Evolutionary conservation across 805 yeast genomes (phyloP).

Genomic region (Ogataea kodamae): DNA sequence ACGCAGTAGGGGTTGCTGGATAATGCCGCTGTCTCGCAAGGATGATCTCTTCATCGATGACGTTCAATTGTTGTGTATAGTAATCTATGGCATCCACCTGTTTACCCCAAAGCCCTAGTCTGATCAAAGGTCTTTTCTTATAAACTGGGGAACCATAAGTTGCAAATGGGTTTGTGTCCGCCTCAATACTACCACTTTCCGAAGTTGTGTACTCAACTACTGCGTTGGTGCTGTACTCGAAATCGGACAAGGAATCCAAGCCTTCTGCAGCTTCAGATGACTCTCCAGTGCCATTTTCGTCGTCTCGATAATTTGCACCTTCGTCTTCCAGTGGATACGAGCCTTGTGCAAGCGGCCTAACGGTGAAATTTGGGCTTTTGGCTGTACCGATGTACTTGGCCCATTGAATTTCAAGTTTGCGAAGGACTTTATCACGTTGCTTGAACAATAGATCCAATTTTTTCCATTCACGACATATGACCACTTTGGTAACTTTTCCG

Average conservation of each 20-base stretch:
- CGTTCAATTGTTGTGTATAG: slow-evolving; percentile 63
- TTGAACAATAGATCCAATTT: slow-evolving; percentile 63
- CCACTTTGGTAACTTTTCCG: slow-evolving; percentile 73
- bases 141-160: slow-evolving; percentile 15
- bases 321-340: slow-evolving; percentile 25
- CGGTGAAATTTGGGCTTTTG: slow-evolving; percentile 19
- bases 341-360: slow-evolving; percentile 27
- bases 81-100: slow-evolving; percentile 79
- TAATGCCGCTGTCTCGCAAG: slow-evolving; percentile 65
- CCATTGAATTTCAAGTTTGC: slow-evolving; percentile 67
- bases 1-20: slow-evolving; percentile 86
- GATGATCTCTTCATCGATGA: slow-evolving; percentile 65
- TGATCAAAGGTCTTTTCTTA: slow-evolving; percentile 57
- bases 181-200: too few relatives aligned
- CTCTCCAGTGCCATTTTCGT: slow-evolving; percentile 6
- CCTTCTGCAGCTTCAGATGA: background rate
- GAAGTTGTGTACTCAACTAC: slow-evolving; percentile 6
- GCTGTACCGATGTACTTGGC: slow-evolving; percentile 56
- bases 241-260: slow-evolving; percentile 20
- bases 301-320: slow-evolving; percentile 20
- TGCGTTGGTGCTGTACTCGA: slow-evolving; percentile 19
- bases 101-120: slow-evolving; percentile 60
- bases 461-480: slow-evolving; percentile 86
- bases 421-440: slow-evolving; percentile 50
- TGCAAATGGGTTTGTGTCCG: slow-evolving; percentile 2